Base-by-base conservation (phyloP, 2,329 filamentous ascomycete genomes). In the Ophiostoma perfectum region DNA sequence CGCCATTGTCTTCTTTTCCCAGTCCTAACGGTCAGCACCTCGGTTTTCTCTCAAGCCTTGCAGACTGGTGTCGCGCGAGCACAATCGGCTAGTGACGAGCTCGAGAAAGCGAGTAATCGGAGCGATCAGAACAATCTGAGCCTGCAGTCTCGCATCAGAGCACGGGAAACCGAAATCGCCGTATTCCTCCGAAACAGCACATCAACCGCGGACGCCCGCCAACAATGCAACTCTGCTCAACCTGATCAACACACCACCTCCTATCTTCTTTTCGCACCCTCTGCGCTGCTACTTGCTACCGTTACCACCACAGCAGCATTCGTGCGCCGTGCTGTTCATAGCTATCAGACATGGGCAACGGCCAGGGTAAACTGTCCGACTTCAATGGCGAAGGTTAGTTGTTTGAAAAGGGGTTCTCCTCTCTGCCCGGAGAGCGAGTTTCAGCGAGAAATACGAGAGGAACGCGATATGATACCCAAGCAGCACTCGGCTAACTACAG, bases 291-390 rank as follows among this genome's bases (percentile, higher is more conserved):
- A 18, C 55, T 36, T 14, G 38, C 27, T 12, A 16, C n/a, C n/a
- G n/a, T 12, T 18, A 4, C 27, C 55, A 39, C 16, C 27, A 38
- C 27, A 60, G 9, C 27, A 39, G 55, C 55, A 60, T 11, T 9
- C 12, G 55, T 60, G 18, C 55, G 55, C 55, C 16, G 55, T 38
- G 55, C 55, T 60, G 27, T 39, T 60, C 14, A 60, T 38, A 18
- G 14, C 27, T 5, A 60, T 38, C 27, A 39, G 42, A 45, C 5
- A 98, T 98, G 94, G 94, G 94, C 78, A 97, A 98, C 82, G 90
- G 89, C 78, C 93, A 94, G 80, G 93, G 93, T 80, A 97, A 97
- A 80, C 92, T 91, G 80, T 87, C 96, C 81, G 90, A 93, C 78
- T 89, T 93, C 81, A 91, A 90, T 81, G 93, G 96, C 82, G 91